Percentiles rank a stretch among this genome's conserved stretches.
phyloP scores from a whole-genome alignment of 108 stramenopile genomes.

The Pseudonitzschia delicatissima region DNA sequence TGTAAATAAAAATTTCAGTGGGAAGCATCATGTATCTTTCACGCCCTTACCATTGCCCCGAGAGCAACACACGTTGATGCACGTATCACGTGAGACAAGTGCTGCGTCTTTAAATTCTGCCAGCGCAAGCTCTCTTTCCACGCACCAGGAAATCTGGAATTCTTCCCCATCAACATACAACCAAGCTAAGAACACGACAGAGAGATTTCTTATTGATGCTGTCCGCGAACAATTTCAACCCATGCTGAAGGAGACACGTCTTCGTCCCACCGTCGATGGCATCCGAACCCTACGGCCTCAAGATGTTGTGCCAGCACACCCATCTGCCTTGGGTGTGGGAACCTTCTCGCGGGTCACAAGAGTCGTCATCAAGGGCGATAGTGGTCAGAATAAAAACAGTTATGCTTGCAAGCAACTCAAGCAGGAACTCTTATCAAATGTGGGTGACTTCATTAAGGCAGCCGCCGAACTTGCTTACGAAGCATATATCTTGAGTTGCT shows the following conservation, averaged over 20 bases:
- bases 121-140: slow-evolving; percentile 1
- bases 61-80: no score
- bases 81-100: no score
- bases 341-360: slow-evolving; percentile 55
- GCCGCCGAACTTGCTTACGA: slow-evolving; percentile 69
- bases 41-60: no score
- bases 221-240: neutral
- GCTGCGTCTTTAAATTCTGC: slow-evolving; percentile 52
- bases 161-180: slow-evolving; percentile 50
- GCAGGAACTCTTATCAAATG: slow-evolving; percentile 58
- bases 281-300: neutral
- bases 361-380: slow-evolving; percentile 1
- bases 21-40: no score
- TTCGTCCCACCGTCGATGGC: neutral
- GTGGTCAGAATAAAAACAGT: slow-evolving; percentile 16
- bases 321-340: slow-evolving; percentile 48
- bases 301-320: neutral
- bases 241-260: neutral
- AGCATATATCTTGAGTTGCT: slow-evolving; percentile 63
- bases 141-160: slow-evolving; percentile 13
- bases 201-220: slow-evolving; percentile 57
- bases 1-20: no score
- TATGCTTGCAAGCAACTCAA: slow-evolving; percentile 47
- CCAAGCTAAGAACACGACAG: slow-evolving; percentile 23
- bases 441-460: slow-evolving; percentile 50